Conservation (phyloP, 176 grass and related monocot genomes). For the Ensete ventricosum region DNA sequence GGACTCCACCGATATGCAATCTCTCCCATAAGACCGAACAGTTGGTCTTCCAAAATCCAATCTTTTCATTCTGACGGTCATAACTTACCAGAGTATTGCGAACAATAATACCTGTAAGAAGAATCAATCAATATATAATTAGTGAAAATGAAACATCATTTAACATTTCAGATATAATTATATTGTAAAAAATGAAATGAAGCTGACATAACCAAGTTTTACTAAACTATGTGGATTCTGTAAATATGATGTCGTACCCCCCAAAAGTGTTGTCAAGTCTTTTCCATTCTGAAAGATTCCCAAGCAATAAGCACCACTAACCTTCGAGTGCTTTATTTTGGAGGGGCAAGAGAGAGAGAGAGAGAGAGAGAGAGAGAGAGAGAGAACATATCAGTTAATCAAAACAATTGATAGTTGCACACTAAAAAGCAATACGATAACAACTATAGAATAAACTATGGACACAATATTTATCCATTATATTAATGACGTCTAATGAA, state of each 20-base stretch:
- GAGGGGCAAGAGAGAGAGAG: constrained; percentile 6
- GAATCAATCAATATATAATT: background rate
- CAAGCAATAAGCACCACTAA: constrained; percentile 89
- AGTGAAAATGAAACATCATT: background rate
- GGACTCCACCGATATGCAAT: constrained; percentile 44
- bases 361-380: too few relatives aligned
- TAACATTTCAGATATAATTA: background rate
- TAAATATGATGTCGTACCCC: constrained; percentile 41
- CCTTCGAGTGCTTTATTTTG: constrained; percentile 87
- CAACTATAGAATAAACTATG: too few relatives aligned
- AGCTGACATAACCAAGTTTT: background rate
- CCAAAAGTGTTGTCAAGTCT: constrained; percentile 89
- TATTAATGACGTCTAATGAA: background rate
- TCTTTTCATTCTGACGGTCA: constrained; percentile 78
- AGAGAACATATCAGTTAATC: too few relatives aligned
- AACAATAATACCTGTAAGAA: constrained; percentile 75
- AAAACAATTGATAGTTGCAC: background rate
- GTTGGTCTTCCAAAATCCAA: constrained; percentile 99
- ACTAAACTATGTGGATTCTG: too few relatives aligned
- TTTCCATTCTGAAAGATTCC: constrained; percentile 99
- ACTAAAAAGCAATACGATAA: background rate
- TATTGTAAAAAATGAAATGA: background rate
- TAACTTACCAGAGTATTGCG: constrained; percentile 94
- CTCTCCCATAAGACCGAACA: constrained; percentile 88
- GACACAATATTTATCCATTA: background rate